A percentile compares a stretch with the other conserved stretches of the same genome.
These are phyloP conservation scores for Botryotinia convoluta DNA, from an alignment of 2,329 filamentous ascomycete species.

Conservation along the genomic window DNA sequence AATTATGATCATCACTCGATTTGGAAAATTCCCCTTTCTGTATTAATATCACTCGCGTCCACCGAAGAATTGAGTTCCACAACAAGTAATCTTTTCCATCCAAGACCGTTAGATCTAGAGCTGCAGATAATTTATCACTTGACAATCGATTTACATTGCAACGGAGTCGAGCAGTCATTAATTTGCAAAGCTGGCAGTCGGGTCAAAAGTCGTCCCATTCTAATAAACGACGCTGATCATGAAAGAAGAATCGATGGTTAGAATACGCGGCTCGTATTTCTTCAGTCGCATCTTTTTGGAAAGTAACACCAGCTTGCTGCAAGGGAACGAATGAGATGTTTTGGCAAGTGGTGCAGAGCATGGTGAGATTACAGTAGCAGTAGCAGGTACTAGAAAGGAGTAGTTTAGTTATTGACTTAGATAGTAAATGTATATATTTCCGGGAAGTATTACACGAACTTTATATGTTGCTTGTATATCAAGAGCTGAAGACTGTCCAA, in stretches of 20 bases:
- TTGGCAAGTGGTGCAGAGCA: background rate
- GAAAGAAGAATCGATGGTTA: background rate
- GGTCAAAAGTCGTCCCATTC: background rate
- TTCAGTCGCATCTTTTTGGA: background rate
- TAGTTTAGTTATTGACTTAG: rapidly evolving
- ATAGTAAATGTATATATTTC: background rate
- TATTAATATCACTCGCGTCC: background rate
- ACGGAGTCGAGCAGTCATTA: background rate
- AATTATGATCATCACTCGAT: background rate
- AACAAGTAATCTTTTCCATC: background rate
- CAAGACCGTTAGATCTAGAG: background rate
- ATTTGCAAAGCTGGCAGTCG: background rate
- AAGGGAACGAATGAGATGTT: background rate
- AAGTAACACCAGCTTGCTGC: background rate
- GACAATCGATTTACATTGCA: background rate
- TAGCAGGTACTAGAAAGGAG: too few species aligned
- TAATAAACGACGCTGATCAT: background rate
- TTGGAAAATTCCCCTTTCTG: background rate
- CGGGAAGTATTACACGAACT: background rate
- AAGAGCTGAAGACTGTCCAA: background rate
- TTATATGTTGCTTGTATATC: background rate
- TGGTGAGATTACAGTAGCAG: background rate
- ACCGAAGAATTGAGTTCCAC: background rate
- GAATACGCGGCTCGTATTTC: background rate
- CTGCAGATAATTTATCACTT: background rate